phyloP scores from a whole-genome alignment of 257 asterid genomes.

The Primulina eburnea region DNA sequence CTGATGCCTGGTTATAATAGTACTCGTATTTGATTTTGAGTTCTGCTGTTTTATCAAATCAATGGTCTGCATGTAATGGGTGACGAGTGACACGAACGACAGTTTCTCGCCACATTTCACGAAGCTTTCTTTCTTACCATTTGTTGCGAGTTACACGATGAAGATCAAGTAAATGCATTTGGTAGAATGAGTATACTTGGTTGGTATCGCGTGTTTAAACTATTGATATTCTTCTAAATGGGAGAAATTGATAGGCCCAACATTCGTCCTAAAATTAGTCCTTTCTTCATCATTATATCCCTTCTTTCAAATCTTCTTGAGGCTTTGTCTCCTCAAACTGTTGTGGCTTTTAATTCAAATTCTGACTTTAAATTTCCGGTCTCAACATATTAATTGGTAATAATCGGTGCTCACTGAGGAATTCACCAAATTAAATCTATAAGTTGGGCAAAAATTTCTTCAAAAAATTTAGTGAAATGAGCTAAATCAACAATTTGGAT shows the following conservation, averaged over 20 bases:
- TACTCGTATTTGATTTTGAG: neutral
- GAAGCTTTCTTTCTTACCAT: neutral
- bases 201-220: neutral
- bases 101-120: neutral
- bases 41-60: neutral
- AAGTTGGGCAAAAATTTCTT: too few species aligned
- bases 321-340: too few species aligned
- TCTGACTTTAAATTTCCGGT: too few species aligned
- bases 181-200: neutral
- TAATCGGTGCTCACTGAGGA: too few species aligned
- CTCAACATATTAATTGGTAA: too few species aligned
- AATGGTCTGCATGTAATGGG: neutral
- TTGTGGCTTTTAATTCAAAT: too few species aligned
- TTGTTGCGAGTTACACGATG: neutral
- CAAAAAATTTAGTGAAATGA: too few species aligned
- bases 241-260: neutral
- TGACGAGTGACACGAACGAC: neutral
- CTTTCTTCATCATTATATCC: too few species aligned
- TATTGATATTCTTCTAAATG: neutral
- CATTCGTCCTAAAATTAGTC: too few species aligned
- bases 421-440: too few species aligned
- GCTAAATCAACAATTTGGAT: too few species aligned
- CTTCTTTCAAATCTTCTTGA: too few species aligned
- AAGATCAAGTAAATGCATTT: neutral
- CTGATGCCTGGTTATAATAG: neutral